Base-by-base conservation (phyloP, 2,329 filamentous ascomycete species). In the Alternaria gaisen region DNA sequence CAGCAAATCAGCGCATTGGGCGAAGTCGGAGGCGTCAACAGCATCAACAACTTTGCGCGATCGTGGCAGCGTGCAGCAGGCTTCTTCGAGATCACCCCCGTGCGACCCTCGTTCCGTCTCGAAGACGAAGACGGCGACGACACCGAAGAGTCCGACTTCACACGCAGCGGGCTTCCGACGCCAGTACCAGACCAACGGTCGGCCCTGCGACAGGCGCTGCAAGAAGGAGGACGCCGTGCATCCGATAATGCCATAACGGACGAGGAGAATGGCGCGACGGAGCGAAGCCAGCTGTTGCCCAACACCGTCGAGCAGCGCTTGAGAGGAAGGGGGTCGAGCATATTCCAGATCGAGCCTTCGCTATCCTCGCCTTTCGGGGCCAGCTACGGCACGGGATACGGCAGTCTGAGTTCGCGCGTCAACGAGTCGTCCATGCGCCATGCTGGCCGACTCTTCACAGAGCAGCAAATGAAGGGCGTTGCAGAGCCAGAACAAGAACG, bases 61-160 rank as follows among this genome's bases (percentile, higher is more conserved):
- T 97, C 92, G 70, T 97, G 93, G 91, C 92, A 94, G 79, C 89
- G 94, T 76, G 94, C 94, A 38, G 93, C 93, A 26, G 90, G 86
- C 58, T 98, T 98, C 79, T 87, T 88, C 65, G 94, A 97, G 77
- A 92, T 97, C 68, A 90, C 95, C 34, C 92, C 93, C 5, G 89
- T 91, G 56, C 87, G 89, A 16, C 88, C 89, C 14, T 90, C 91
- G 34, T 93, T 97, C 75, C 83, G 92, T 54, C 75, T 83, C 53
- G 74, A 72, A 42, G 61, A 69, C 24, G 76, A 77, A 48, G 76
- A 77, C 53, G 66, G 66, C 51, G 63, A 61, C 12, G 61, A 64
- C 41, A 60, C 65, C 11, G 76, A 76, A 34, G 77, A 75, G 3
- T 73, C 69, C 7, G 74, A 72, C 43, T 77, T 78, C 26, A 63